Conservation (phyloP, 164 flowering plant species). For the Vitis cinerea region DNA sequence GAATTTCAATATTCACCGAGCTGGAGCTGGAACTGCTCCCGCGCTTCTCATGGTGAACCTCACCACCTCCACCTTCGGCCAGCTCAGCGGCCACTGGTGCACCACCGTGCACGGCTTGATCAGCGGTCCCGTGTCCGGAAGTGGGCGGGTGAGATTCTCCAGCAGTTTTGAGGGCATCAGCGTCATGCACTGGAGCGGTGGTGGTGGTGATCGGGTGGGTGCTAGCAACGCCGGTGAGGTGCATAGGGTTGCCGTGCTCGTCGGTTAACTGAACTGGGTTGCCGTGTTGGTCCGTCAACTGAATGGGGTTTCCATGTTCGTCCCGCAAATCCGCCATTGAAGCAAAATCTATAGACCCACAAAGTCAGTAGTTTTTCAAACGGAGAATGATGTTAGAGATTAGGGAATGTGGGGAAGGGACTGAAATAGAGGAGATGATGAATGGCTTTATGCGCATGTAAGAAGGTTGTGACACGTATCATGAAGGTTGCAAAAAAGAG, state of each 20-base stretch:
- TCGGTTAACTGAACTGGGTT: constrained; percentile 40
- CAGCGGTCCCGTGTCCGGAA: constrained; percentile 9
- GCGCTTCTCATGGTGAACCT: constrained; percentile 13
- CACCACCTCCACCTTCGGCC: not conserved
- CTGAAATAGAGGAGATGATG: too few species aligned
- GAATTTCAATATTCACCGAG: constrained; percentile 24
- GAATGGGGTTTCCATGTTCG: constrained; percentile 38
- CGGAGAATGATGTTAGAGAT: too few species aligned
- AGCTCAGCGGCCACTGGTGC: not conserved
- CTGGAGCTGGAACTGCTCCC: constrained; percentile 39
- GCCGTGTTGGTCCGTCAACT: constrained; percentile 40
- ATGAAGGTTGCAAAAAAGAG: too few species aligned
- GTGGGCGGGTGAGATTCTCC: not conserved
- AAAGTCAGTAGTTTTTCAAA: too few species aligned
- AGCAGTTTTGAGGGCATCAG: not conserved
- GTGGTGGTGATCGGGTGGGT: not conserved
- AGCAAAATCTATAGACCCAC: too few species aligned
- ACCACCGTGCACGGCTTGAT: not conserved
- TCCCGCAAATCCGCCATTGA: constrained; percentile 34
- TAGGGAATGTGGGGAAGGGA: too few species aligned
- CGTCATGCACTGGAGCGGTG: not conserved
- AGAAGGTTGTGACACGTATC: too few species aligned
- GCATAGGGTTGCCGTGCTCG: constrained; percentile 47
- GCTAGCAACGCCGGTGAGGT: constrained; percentile 35
- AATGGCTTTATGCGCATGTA: too few species aligned